Evolutionary conservation across 164 flowering plant species (phyloP).

Genomic region (Tetracentron sinense): DNA sequence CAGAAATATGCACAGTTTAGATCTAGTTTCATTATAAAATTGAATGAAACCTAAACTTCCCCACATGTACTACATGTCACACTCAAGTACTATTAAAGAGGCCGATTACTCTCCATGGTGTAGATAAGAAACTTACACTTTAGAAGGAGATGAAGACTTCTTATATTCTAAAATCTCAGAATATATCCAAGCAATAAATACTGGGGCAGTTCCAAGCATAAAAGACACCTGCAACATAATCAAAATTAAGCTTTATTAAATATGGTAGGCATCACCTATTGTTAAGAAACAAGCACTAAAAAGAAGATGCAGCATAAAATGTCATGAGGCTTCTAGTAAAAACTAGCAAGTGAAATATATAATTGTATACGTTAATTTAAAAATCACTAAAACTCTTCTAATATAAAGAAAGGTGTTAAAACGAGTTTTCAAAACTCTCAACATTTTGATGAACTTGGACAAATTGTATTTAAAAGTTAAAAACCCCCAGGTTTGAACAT

Average conservation of each 20-base stretch:
- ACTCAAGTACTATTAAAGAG: too few species aligned
- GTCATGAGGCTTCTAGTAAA: background rate
- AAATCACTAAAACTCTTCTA: too few species aligned
- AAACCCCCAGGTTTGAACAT: too few species aligned
- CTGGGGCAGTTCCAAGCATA: constrained; percentile 73
- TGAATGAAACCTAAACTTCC: too few species aligned
- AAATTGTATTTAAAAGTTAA: too few species aligned
- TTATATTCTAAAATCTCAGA: constrained; percentile 72
- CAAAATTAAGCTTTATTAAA: constrained; percentile 11
- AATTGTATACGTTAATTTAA: too few species aligned
- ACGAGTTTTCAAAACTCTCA: too few species aligned
- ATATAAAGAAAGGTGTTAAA: too few species aligned
- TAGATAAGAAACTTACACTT: constrained; percentile 63
- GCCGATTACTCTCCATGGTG: background rate
- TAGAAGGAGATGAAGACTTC: constrained; percentile 48
- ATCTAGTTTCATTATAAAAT: too few species aligned
- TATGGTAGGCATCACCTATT: background rate
- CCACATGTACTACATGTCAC: too few species aligned
- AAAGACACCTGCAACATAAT: constrained; percentile 65
- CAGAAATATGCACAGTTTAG: too few species aligned
- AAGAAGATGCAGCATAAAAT: background rate
- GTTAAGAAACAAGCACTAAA: constrained; percentile 8
- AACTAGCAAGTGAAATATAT: background rate
- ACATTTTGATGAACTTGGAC: too few species aligned
- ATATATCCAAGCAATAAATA: constrained; percentile 83